A percentile compares a stretch with the other conserved stretches of the same genome.
These are phyloP conservation scores for Penicillium riverlandense DNA, from an alignment of 495 filamentous ascomycete species.

Conservation along the genomic window DNA sequence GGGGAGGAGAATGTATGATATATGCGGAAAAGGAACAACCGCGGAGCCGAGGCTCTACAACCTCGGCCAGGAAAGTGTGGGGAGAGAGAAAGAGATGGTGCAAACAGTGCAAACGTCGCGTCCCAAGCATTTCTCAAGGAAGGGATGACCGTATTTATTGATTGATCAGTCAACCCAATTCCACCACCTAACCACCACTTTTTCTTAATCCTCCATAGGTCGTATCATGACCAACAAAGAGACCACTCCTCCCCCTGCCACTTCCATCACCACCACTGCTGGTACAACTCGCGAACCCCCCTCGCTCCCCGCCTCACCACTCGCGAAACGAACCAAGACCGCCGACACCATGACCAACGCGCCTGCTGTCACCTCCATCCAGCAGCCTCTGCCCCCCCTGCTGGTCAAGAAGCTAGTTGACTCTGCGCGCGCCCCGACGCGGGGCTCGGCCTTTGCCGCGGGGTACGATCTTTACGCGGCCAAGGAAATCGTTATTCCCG, in stretches of 20 bases:
- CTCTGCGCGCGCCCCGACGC: slow-evolving; percentile 68
- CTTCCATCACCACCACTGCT: slow-evolving; percentile 3
- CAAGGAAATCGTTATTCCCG: slow-evolving; percentile 64
- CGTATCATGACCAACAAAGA: slow-evolving; percentile 47
- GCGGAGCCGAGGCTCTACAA: slow-evolving; percentile 23
- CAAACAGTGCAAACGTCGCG: slow-evolving; percentile 17
- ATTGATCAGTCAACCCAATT: neutral
- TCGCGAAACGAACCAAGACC: slow-evolving; percentile 56
- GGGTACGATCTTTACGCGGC: slow-evolving; percentile 89
- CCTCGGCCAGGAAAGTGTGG: slow-evolving; percentile 3
- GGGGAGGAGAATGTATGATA: no score
- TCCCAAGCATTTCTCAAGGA: slow-evolving; percentile 7
- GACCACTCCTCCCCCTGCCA: slow-evolving; percentile 31
- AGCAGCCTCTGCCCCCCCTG: slow-evolving; percentile 49
- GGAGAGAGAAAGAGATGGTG: neutral
- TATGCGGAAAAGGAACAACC: slow-evolving; percentile 1
- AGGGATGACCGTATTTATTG: no score
- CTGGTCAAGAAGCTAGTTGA: slow-evolving; percentile 79
- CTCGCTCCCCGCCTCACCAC: slow-evolving; percentile 53
- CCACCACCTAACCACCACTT: no score
- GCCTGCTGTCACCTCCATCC: slow-evolving; percentile 26
- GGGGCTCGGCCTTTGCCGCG: slow-evolving; percentile 82
- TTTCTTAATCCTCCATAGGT: neutral
- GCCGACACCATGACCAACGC: slow-evolving; percentile 6
- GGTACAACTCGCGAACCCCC: slow-evolving; percentile 39